Evolutionary conservation across 2,329 filamentous ascomycete species (phyloP), one percentile per base, ranked within the genome.

Genomic region (Aspergillus fijiensis): DNA sequence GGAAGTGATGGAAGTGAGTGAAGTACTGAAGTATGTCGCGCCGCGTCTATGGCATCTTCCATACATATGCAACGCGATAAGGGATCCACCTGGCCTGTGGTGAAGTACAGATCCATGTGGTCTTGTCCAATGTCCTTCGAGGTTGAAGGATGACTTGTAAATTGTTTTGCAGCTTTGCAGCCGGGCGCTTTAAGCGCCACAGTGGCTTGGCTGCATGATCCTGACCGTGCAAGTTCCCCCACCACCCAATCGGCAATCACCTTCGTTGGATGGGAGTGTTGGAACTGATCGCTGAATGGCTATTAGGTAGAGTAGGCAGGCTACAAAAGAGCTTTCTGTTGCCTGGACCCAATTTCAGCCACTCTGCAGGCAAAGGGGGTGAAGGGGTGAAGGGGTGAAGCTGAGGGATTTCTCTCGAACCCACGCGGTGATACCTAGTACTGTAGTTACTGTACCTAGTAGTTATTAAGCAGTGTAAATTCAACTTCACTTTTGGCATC

Each of bases 241-340:
- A 3, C 27, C 27, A 31, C 39, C 53, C 53, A 55, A 55, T 55
- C 53, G 35, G 27, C 11, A 7, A 29, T 25, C 27, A n/a, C 39
- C 25, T 27, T 31, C 19, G 10, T 55, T 48, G 42, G 35, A 49
- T 23, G 19, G 23, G n/a, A 33, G 16, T 49, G 53, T 55, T 55
- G 53, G 53, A 47, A 27, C n/a, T 29, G 33, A 27, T n/a, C 42
- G 53, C 45, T 55, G 53, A 55, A 29, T 55, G 53, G 53, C 33
- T 55, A 23, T 4, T 23, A 23, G 23, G 23, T 4, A 23, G 4
- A 3, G 23, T 23, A 29, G 27, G 27, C 27, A 55, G 53, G 45
- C 53, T 55, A 47, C 53, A 55, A 25, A 45, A 21, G 39, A 45
- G 39, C 39, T 16, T 16, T 19, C 39, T 45, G 39, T 45, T 45